phyloP scores from a whole-genome alignment of 2,329 filamentous ascomycete species.

The Ambrosiella cleistominuta region DNA sequence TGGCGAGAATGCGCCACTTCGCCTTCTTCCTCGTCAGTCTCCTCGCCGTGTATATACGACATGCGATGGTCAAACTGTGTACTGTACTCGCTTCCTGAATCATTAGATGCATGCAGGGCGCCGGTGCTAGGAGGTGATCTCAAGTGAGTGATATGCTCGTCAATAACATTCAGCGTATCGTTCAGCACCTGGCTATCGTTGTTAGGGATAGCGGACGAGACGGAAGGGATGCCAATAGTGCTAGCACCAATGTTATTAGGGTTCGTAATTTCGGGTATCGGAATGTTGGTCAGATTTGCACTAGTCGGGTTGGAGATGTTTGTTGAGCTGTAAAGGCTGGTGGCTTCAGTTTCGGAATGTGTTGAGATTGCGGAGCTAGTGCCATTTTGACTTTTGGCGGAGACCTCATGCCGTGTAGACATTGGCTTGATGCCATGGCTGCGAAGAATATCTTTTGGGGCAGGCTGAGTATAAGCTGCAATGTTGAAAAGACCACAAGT shows the following conservation, averaged over 20 bases:
- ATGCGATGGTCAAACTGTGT: conserved; percentile 56
- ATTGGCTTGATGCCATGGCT: conserved; percentile 17
- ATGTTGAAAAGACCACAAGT: background rate
- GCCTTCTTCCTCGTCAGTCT: conserved; percentile 92
- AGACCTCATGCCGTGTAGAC: conserved; percentile 18
- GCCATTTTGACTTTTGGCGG: conserved; percentile 16
- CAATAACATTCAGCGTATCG: conserved; percentile 87
- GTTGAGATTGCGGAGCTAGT: conserved; percentile 2
- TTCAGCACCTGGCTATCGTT: conserved; percentile 61
- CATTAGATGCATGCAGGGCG: conserved; percentile 33
- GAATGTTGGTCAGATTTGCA: conserved; percentile 14
- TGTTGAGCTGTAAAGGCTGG: background rate
- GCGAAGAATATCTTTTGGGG: conserved; percentile 27
- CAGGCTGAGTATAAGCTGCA: conserved; percentile 43
- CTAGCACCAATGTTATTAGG: conserved; percentile 17
- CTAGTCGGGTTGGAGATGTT: conserved; percentile 1
- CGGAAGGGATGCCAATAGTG: conserved; percentile 14
- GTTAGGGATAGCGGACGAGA: conserved; percentile 23
- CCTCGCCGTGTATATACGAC: conserved; percentile 85
- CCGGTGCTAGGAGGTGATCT: conserved; percentile 36
- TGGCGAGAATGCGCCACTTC: conserved; percentile 46
- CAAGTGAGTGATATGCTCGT: conserved; percentile 90
- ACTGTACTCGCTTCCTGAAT: conserved; percentile 84
- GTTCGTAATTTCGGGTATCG: conserved; percentile 16
- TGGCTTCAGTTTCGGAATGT: background rate